Evolutionary conservation across 768 basidiomycete genomes (phyloP), one percentile per base, ranked within the genome.

Genomic region (Mycena sanguinolenta): DNA sequence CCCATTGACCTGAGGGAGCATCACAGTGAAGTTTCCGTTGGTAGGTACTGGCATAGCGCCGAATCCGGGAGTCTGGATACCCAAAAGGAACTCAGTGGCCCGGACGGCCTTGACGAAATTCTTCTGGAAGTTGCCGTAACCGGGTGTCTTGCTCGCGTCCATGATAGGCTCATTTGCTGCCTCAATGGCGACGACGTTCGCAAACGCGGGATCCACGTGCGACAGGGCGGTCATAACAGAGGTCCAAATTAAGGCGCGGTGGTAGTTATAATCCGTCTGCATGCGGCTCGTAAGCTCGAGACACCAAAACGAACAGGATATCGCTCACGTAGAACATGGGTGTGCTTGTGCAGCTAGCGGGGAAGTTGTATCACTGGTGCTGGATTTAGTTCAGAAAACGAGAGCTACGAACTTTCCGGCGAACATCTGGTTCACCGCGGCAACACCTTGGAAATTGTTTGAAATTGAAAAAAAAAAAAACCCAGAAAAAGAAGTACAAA

Each of bases 101-200:
- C 93, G 90, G 27, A 93, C 80, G n/a, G 84, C 87, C 63, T 85
- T 79, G 13, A 93, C 92, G 69, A 93, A 94, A 74, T 92, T 85
- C 73, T 84, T 85, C 77, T 94, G 90, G 82, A 90, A 95, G 49
- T 85, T 82, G 28, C 92, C 93, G 52, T 92, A 90, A 32, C 84
- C 88, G 0, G 94, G 93, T 1, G 94, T 95, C 70, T 84, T 78
- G 21, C 64, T 76, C 10, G 92, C 91, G 74, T 95, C 81, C 91
- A 89, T 91, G 74, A 93, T 88, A 0, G 91, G 92, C 67, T 95
- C 94, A 70, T 95, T 95, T 30, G 91, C 83, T 1, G 94, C 94
- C 73, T 95, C 87, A 34, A 95, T 91, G 2, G 91, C 83, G 50
- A 91, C 90, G 21, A 92, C 92, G 36, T 83, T 88, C 21, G 73